A percentile compares a stretch with the other conserved stretches of the same genome.
Conservation (phyloP, 1,284 basidiomycete genomes). For the Marasmius oreades region DNA sequence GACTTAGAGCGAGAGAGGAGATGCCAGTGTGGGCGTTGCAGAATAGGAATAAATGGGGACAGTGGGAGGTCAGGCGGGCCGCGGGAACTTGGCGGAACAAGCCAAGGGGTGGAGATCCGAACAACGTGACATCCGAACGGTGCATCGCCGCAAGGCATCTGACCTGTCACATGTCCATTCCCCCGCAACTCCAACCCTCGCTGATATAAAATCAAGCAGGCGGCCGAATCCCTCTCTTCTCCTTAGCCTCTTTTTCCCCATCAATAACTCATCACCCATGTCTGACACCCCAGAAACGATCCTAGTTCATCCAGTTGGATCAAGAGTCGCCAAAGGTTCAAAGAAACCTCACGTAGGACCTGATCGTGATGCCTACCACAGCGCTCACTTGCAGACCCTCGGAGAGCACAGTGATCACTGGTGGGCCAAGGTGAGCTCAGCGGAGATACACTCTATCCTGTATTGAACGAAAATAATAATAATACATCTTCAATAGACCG, state of each 20-base stretch:
- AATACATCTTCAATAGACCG: constrained; percentile 47
- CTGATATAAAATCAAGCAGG: background rate
- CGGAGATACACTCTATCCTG: background rate
- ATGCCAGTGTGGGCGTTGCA: too few relatives aligned
- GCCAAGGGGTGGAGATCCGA: too few relatives aligned
- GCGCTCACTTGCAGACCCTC: constrained; percentile 67
- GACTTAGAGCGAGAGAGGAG: too few relatives aligned
- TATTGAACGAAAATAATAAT: constrained; percentile 1
- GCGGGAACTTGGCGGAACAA: too few relatives aligned
- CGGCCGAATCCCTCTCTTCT: too few relatives aligned
- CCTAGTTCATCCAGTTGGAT: constrained; percentile 57
- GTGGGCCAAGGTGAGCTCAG: constrained; percentile 75
- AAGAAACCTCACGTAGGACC: constrained; percentile 78
- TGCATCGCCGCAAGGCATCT: background rate
- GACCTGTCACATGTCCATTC: background rate
- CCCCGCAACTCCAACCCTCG: background rate
- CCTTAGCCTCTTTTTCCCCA: background rate
- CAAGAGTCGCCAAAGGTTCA: constrained; percentile 55
- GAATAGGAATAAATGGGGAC: too few relatives aligned
- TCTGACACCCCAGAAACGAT: constrained; percentile 19
- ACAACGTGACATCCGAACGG: too few relatives aligned
- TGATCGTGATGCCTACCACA: constrained; percentile 66
- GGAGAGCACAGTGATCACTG: constrained; percentile 77
- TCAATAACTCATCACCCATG: constrained; percentile 15
- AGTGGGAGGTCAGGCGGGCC: too few relatives aligned